These are phyloP conservation scores for Calonectria hongkongensis DNA, from an alignment of 2,329 filamentous ascomycete species.

Conservation along the genomic window DNA sequence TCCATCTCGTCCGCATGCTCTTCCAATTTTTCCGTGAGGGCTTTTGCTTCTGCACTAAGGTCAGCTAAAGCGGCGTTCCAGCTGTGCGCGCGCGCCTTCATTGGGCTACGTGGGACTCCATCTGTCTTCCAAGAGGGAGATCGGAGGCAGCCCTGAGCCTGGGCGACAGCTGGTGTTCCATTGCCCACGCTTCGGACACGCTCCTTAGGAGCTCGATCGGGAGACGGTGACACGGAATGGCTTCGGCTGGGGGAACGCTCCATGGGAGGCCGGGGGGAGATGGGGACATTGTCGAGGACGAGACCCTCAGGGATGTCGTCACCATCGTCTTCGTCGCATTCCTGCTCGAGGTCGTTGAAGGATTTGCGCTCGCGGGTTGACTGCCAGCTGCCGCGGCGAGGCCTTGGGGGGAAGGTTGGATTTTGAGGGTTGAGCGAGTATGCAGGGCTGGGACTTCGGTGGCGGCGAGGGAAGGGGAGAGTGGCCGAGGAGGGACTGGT, in stretches of 20 bases:
- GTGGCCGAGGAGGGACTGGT: slow-evolving; percentile 61
- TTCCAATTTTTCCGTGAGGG: slow-evolving; percentile 86
- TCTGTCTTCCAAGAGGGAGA: slow-evolving; percentile 74
- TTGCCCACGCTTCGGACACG: slow-evolving; percentile 76
- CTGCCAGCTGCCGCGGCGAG: slow-evolving; percentile 83
- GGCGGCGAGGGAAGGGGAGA: slow-evolving; percentile 62
- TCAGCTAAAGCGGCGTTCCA: slow-evolving; percentile 83
- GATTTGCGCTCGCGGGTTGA: slow-evolving; percentile 79
- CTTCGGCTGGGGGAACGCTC: slow-evolving; percentile 74
- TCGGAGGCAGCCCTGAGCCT: slow-evolving; percentile 76
- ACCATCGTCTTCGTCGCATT: slow-evolving; percentile 85
- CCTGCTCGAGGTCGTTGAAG: slow-evolving; percentile 81
- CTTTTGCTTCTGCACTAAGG: slow-evolving; percentile 83
- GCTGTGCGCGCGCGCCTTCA: slow-evolving; percentile 78
- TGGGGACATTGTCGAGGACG: slow-evolving; percentile 87
- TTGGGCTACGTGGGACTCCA: slow-evolving; percentile 62
- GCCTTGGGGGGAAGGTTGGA: slow-evolving; percentile 61
- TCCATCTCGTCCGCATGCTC: slow-evolving; percentile 81
- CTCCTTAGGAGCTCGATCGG: slow-evolving; percentile 70
- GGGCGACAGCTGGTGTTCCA: slow-evolving; percentile 76
- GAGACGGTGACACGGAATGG: slow-evolving; percentile 72
- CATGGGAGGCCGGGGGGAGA: slow-evolving; percentile 80
- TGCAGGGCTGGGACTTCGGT: slow-evolving; percentile 72
- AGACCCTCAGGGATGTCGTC: slow-evolving; percentile 87
- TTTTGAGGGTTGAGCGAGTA: slow-evolving; percentile 67